Evolutionary conservation across 2,329 filamentous ascomycete species (phyloP), one percentile per base, ranked within the genome.

Genomic region (Ophiostoma himal-ulmi): DNA sequence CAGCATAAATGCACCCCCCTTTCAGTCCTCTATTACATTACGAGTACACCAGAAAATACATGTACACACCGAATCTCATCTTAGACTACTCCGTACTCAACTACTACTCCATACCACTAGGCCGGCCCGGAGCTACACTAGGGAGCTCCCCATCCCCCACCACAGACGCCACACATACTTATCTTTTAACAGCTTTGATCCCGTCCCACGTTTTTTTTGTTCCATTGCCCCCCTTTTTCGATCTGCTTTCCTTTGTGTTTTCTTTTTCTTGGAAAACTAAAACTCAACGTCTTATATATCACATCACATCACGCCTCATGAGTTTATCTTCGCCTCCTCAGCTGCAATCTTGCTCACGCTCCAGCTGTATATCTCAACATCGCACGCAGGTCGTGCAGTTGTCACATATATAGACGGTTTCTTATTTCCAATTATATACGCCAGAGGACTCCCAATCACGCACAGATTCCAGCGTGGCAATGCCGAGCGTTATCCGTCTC

Each of bases 191-290:
- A 30, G 5, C 52, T 10, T 57, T 26, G 22, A 10, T 22, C 26
- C n/a, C 22, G 7, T 62, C 17, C 26, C 57, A 62, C 57, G 57
- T 62, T 62, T 62, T 62, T 14, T 62, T 17, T 14, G 26, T 62
- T 62, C 57, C 57, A 62, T 62, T 62, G 57, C 57, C 57, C 57
- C 57, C 57, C 57, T 36, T 62, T 62, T 13, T 26, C 17, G 52
- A 26, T 57, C n/a, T 30, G 22, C 52, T 7, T 26, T 26, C 22
- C 1, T 26, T 57, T 48, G 13, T 26, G n/a, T 26, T 57, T 26
- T 57, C 22, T 57, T 57, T 57, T 57, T 57, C 11, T 57, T 30
- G n/a, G 52, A 13, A 22, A 3, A 10, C 52, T 26, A 14, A 14
- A 26, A 22, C 7, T 48, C n/a, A n/a, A 20, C 17, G 5, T 20